Evolutionary conservation across 495 filamentous ascomycete species (phyloP).

Genomic region (Ramalina peruviana): DNA sequence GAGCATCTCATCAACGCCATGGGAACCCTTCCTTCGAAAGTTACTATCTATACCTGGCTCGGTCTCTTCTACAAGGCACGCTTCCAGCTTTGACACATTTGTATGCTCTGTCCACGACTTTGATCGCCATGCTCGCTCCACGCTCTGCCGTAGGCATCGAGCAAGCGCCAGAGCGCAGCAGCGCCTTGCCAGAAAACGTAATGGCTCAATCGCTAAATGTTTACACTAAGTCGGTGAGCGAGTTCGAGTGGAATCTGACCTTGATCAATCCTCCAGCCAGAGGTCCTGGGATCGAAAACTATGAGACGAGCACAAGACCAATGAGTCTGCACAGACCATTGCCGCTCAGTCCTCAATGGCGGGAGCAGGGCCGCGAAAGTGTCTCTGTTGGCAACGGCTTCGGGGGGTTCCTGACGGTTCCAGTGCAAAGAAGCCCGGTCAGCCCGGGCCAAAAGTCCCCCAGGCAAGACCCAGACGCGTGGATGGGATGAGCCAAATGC

Average conservation of each 20-base stretch:
- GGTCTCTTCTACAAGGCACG: slow-evolving; percentile 58
- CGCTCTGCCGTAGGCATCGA: slow-evolving; percentile 42
- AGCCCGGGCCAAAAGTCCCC: slow-evolving; percentile 14
- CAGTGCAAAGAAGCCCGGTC: slow-evolving; percentile 32
- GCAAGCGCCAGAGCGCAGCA: slow-evolving; percentile 16
- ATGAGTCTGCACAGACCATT: slow-evolving; percentile 38
- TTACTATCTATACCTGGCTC: slow-evolving; percentile 80
- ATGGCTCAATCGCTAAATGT: slow-evolving; percentile 58
- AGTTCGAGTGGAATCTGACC: slow-evolving; percentile 75
- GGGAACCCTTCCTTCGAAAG: slow-evolving; percentile 46
- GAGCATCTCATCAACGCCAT: slow-evolving; percentile 27
- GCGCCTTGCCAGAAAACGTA: slow-evolving; percentile 10
- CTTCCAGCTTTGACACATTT: slow-evolving; percentile 59
- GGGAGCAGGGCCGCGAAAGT: slow-evolving; percentile 43
- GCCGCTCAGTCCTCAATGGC: slow-evolving; percentile 42
- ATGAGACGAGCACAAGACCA: slow-evolving; percentile 31
- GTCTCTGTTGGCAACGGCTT: slow-evolving; percentile 63
- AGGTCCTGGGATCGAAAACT: slow-evolving; percentile 19
- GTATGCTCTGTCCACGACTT: slow-evolving; percentile 73
- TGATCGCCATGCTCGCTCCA: slow-evolving; percentile 55
- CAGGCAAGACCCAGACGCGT: slow-evolving; percentile 7
- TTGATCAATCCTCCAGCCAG: slow-evolving; percentile 34
- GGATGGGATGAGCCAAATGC: slow-evolving; percentile 14
- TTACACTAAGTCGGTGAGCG: slow-evolving; percentile 75
- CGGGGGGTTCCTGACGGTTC: slow-evolving; percentile 71